phyloP scores from a whole-genome alignment of 805 yeast species.

The Hanseniaspora singularis region DNA sequence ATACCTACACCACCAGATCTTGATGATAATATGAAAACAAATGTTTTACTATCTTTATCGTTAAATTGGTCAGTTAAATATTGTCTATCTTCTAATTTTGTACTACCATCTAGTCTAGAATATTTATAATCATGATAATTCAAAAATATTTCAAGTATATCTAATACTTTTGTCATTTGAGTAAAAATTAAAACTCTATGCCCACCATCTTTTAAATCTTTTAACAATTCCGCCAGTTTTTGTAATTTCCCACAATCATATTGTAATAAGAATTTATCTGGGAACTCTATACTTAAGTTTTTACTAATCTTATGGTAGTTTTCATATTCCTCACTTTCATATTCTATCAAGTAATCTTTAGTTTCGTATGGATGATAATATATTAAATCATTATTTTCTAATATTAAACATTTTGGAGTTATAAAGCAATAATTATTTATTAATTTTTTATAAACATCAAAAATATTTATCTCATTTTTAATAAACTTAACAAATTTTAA shows the following conservation, averaged over 20 bases:
- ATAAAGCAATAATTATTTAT: slow-evolving; percentile 72
- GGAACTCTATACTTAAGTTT: slow-evolving; percentile 83
- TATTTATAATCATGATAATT: slow-evolving; percentile 90
- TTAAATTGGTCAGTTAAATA: slow-evolving; percentile 86
- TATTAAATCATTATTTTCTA: slow-evolving; percentile 41
- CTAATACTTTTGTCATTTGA: slow-evolving; percentile 95
- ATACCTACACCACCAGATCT: slow-evolving; percentile 98
- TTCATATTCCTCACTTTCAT: slow-evolving; percentile 21
- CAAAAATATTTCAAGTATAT: slow-evolving; percentile 81
- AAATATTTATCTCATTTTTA: slow-evolving; percentile 28
- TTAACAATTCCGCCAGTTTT: slow-evolving; percentile 60
- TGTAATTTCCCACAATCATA: slow-evolving; percentile 97
- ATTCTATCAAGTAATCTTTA: too few species aligned
- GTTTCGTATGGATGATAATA: too few species aligned
- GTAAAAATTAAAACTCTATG: slow-evolving; percentile 93
- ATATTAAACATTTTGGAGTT: slow-evolving; percentile 74
- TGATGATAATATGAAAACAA: slow-evolving; percentile 84
- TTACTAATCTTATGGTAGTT: slow-evolving; percentile 48
- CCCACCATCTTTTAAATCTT: slow-evolving; percentile 69
- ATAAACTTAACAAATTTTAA: slow-evolving; percentile 28
- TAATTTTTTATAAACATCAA: slow-evolving; percentile 34
- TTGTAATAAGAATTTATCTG: slow-evolving; percentile 82
- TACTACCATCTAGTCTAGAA: slow-evolving; percentile 93
- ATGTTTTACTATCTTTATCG: slow-evolving; percentile 59
- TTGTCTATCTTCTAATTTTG: slow-evolving; percentile 94